These are phyloP conservation scores for Aspergillus awamori DNA, from an alignment of 2,329 filamentous ascomycete genomes.

Conservation along the genomic window DNA sequence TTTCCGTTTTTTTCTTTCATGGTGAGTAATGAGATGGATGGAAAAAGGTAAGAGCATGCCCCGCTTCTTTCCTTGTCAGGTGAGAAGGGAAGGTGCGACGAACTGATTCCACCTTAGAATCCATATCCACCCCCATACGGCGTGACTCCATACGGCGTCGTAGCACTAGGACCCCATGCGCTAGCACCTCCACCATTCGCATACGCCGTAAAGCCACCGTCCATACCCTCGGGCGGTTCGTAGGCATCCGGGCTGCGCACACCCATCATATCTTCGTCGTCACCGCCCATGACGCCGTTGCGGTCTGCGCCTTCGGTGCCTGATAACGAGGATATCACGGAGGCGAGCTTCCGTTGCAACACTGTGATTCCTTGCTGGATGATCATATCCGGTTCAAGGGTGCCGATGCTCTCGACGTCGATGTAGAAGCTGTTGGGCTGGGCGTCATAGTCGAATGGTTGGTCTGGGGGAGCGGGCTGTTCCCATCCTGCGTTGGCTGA, in stretches of 20 bases:
- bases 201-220: slow-evolving; percentile 46
- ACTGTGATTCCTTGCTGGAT: slow-evolving; percentile 86
- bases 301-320: slow-evolving; percentile 57
- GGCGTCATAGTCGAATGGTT: slow-evolving; percentile 88
- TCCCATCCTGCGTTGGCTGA: slow-evolving; percentile 65
- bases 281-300: slow-evolving; percentile 50
- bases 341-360: slow-evolving; percentile 86
- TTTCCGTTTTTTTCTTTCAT: too few relatives aligned
- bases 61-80: neutral
- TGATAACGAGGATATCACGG: slow-evolving; percentile 68
- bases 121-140: slow-evolving; percentile 33
- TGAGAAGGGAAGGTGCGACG: neutral
- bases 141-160: slow-evolving; percentile 60
- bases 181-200: slow-evolving; percentile 59
- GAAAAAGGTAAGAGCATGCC: too few relatives aligned
- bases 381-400: slow-evolving; percentile 85
- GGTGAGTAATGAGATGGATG: too few relatives aligned
- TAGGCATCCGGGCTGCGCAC: slow-evolving; percentile 53
- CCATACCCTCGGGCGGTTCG: slow-evolving; percentile 49
- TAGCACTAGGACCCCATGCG: slow-evolving; percentile 66
- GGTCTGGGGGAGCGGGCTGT: slow-evolving; percentile 76
- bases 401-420: slow-evolving; percentile 86
- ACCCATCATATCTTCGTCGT: slow-evolving; percentile 53
- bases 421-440: slow-evolving; percentile 86
- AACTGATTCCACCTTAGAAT: slow-evolving; percentile 22